Base-by-base conservation (phyloP, 352 stramenopile species). In the Pythium scleroteichum region DNA sequence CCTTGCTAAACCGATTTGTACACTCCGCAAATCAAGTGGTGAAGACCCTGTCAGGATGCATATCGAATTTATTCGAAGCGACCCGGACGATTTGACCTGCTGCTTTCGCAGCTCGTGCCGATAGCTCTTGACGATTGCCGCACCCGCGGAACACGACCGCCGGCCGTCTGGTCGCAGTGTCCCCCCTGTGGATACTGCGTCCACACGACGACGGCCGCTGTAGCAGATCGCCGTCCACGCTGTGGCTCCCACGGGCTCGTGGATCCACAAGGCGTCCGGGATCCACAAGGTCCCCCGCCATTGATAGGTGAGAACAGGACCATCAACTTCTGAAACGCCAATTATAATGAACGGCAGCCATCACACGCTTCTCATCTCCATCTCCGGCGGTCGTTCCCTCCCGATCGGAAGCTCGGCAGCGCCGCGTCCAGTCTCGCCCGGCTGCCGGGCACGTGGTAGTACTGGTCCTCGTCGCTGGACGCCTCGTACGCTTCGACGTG, bases 391-490 rank as follows among this genome's bases (percentile, higher is more conserved):
- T 50, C 52, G 35, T 56, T 35, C 44, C 27, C 10, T 10, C 5
- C 29, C 29, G 29, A 35, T 35, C 29, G 58, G 39, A 48, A 65
- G 48, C 48, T 59, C 16, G 58, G 58, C 29, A 65, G 49, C 48
- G 58, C 58, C 10, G 38, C 48, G 41, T 65, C 59, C 17, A 60
- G 23, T 4, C 50, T 49, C 9, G 50, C 40, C 50, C 49, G 54
- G 22, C 54, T 58, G 5, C 39, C 13, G 1, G 60, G 60, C 52
- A 67, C 52, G 27, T 75, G 70, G 57, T 85, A 87, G 52, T 63
- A 56, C 56, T 63, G 56, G 47, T 63, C 56, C 35, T 63, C 56
- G 2, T 55, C 22, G 35, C 23, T 22, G 22, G 40, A 44, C 53
- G 72, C 60, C 20, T 71, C 63, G 26, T 71, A 59, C 41, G 29